Base-by-base conservation (phyloP, 140 eudicot species). In the Erigeron philadelphicus region DNA sequence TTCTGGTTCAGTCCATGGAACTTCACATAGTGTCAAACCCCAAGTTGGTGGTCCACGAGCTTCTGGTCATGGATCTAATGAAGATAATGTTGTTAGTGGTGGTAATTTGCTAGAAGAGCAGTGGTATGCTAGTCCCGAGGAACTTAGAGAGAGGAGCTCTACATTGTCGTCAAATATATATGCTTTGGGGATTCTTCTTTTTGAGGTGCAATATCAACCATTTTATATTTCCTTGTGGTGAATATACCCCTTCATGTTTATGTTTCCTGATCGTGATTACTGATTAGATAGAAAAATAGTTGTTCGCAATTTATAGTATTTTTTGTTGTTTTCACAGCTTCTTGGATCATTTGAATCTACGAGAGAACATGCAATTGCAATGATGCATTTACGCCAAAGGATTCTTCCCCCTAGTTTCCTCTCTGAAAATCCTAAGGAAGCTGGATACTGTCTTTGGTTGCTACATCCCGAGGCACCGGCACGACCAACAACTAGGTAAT, bases 381-480 rank as follows among this genome's bases (percentile, higher is more conserved):
- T 92, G 98, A 71, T 72, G 59, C 84, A 92, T 86, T 77, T 92
- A 67, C 92, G 79, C 41, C 83, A 86, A 73, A 81, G 92, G 86
- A 88, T 86, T 55, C 84, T 92, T 81, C 96, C 98, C 7, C 88
- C 96, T n/a, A 77, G 55, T 35, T 86, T 92, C 59, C 76, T 92
- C 49, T 81, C 88, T 19, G 90, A 84, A 77, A 82, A 83, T 83
- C 88, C 92, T 15, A 84, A 78, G 78, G 98, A 88, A 78, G 96
- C 98, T 70, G 98, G 98, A 15, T 83, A 82, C 67, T 88, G 96
- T 72, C 89, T 92, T 68, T 88, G 86, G 96, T 76, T 88, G 67
- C 95, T 88, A 78, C 98, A 92, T 76, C 98, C 98, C 6, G 92
- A 84, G 67, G 84, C 98, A 58, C 68, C 82, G 11, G 76, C 84